Percentiles rank a stretch among this genome's conserved stretches.
Evolutionary conservation across 2,329 filamentous ascomycete genomes (phyloP).

Genomic region (Tolypocladium amazonense): DNA sequence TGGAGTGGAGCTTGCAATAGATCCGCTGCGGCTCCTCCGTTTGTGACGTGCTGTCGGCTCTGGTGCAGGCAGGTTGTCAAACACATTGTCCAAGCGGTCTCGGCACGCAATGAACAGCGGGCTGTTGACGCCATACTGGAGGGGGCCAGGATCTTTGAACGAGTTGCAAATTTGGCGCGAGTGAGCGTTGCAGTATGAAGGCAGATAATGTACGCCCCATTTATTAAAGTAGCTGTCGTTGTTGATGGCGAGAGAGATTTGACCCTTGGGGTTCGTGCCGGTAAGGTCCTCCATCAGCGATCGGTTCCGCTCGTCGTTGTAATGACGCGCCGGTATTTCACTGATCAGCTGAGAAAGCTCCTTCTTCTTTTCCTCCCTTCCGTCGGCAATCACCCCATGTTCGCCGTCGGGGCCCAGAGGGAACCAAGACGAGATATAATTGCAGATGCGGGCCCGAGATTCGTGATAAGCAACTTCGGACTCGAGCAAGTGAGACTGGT

Average conservation of each 20-base stretch:
- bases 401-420: conserved; percentile 16
- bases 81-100: conserved; percentile 35
- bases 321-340: conserved; percentile 21
- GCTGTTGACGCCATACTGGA: conserved; percentile 39
- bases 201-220: conserved; percentile 51
- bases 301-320: conserved; percentile 27
- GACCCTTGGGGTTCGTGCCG: conserved; percentile 31
- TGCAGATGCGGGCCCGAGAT: conserved; percentile 37
- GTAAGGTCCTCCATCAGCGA: conserved; percentile 39
- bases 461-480: conserved; percentile 38
- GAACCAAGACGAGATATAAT: conserved; percentile 35
- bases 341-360: conserved; percentile 20
- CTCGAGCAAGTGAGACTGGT: conserved; percentile 12
- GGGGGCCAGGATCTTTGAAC: conserved; percentile 50
- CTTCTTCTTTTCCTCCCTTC: conserved; percentile 12
- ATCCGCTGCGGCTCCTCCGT: not conserved
- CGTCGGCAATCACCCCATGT: conserved; percentile 1
- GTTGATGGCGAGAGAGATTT: conserved; percentile 37
- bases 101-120: conserved; percentile 41
- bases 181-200: conserved; percentile 45
- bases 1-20: not conserved
- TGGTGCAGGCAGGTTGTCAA: conserved; percentile 35
- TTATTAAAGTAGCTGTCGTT: conserved; percentile 24
- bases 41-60: conserved; percentile 19
- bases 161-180: conserved; percentile 47